These are phyloP conservation scores for Lumnitzera littorea DNA, from an alignment of 345 rosid genomes.

Conservation along the genomic window DNA sequence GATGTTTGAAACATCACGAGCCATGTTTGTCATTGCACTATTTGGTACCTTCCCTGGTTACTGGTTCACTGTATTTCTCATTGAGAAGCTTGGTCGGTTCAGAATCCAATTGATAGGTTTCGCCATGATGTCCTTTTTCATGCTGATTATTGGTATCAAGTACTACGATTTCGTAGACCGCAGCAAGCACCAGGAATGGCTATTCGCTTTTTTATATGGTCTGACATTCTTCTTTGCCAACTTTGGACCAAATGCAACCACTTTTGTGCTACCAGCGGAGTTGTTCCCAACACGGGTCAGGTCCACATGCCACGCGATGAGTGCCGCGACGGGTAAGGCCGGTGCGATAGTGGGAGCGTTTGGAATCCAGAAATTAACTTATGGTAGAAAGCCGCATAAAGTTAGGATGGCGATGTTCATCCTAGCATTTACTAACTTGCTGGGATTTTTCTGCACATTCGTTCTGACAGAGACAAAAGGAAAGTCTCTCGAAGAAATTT, in stretches of 20 bases:
- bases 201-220: constrained; percentile 33
- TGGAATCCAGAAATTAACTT: constrained; percentile 31
- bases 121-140: constrained; percentile 43
- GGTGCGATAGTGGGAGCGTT: constrained; percentile 44
- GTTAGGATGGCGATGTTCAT: constrained; percentile 22
- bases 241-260: constrained; percentile 49
- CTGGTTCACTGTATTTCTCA: constrained; percentile 40
- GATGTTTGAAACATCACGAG: constrained; percentile 33
- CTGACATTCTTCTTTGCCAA: constrained; percentile 54
- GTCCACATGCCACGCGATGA: constrained; percentile 43
- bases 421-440: constrained; percentile 38
- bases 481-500: constrained; percentile 39
- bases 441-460: constrained; percentile 43
- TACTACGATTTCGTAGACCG: constrained; percentile 21
- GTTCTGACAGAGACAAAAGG: constrained; percentile 37
- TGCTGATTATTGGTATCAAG: constrained; percentile 26
- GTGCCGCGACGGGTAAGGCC: constrained; percentile 47
- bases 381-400: background rate
- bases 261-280: constrained; percentile 46
- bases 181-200: background rate
- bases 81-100: constrained; percentile 37
- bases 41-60: constrained; percentile 46
- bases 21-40: constrained; percentile 38
- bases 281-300: constrained; percentile 41
- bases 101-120: constrained; percentile 39